Conservation (phyloP, 176 grass and related monocot species). For the Lolium multiflorum region DNA sequence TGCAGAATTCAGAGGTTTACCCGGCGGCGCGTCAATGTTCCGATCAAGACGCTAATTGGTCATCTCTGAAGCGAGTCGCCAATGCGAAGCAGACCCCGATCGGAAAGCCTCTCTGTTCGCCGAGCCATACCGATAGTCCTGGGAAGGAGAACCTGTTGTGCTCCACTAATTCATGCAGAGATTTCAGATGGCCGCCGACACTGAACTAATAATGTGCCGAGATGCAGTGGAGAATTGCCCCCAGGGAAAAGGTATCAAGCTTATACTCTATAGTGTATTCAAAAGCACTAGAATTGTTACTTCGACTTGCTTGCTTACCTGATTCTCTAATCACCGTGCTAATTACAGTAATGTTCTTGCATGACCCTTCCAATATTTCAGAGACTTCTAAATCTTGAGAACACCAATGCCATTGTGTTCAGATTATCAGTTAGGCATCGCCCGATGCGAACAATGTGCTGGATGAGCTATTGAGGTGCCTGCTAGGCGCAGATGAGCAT, state of each 20-base stretch:
- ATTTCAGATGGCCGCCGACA: constrained; percentile 42
- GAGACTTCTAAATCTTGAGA: background rate
- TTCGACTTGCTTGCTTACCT: background rate
- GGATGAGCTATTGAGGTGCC: constrained; percentile 77
- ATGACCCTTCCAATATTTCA: constrained; percentile 34
- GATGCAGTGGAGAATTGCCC: constrained; percentile 46
- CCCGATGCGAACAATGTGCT: constrained; percentile 63
- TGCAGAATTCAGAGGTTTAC: background rate
- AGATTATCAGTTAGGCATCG: constrained; percentile 13
- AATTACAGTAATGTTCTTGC: too few species aligned
- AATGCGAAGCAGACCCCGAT: constrained; percentile 46
- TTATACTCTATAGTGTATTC: too few species aligned
- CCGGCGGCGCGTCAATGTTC: background rate
- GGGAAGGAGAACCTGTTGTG: constrained; percentile 78
- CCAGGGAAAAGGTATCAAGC: constrained; percentile 42
- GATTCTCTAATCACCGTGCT: too few species aligned
- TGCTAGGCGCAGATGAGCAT: constrained; percentile 19
- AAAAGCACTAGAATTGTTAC: too few species aligned
- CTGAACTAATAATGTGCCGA: constrained; percentile 38
- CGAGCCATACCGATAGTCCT: constrained; percentile 37
- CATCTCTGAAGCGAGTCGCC: constrained; percentile 21
- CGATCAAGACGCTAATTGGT: constrained; percentile 31
- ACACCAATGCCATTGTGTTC: constrained; percentile 20
- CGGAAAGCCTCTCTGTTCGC: constrained; percentile 34
- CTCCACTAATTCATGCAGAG: constrained; percentile 48